Evolutionary conservation across 2,329 filamentous ascomycete genomes (phyloP).

Genomic region (Fusarium pseudoanthophilum): DNA sequence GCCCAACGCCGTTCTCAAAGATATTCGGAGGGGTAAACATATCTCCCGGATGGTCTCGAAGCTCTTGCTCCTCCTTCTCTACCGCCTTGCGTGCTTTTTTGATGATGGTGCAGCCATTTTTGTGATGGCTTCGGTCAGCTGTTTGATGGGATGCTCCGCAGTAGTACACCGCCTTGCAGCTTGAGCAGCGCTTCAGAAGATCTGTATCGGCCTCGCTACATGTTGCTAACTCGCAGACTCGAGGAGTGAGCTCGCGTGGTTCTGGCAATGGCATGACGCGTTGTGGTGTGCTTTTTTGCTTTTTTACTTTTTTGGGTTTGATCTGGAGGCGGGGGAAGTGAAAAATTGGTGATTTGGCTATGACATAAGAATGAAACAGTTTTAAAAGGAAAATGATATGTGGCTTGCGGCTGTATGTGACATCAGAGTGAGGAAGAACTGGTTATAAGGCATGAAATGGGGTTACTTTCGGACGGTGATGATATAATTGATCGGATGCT

Average conservation of each 20-base stretch:
- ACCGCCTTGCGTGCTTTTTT: slow-evolving; percentile 46
- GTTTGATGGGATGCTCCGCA: slow-evolving; percentile 58
- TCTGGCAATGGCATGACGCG: not conserved
- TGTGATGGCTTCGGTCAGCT: slow-evolving; percentile 52
- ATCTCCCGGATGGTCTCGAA: slow-evolving; percentile 49
- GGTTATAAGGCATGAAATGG: not conserved
- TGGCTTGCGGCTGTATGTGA: rapidly evolving
- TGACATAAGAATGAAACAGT: not conserved
- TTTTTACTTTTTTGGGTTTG: not conserved
- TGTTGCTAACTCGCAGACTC: slow-evolving; percentile 16
- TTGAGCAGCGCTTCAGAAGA: slow-evolving; percentile 50
- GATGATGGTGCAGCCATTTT: slow-evolving; percentile 52
- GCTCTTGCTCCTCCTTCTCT: slow-evolving; percentile 50
- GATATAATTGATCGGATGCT: not conserved
- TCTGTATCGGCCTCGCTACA: slow-evolving; percentile 5
- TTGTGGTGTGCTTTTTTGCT: not conserved
- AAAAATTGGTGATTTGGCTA: not conserved
- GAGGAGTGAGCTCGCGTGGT: not conserved
- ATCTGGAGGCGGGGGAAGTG: not conserved
- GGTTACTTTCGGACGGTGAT: not conserved
- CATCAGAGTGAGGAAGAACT: rapidly evolving
- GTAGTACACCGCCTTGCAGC: slow-evolving; percentile 57
- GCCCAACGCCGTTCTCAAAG: slow-evolving; percentile 53
- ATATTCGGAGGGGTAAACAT: slow-evolving; percentile 43
- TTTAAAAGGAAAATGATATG: rapidly evolving